Evolutionary conservation across 768 basidiomycete genomes (phyloP).

Genomic region (Auricularia auricula-judae): DNA sequence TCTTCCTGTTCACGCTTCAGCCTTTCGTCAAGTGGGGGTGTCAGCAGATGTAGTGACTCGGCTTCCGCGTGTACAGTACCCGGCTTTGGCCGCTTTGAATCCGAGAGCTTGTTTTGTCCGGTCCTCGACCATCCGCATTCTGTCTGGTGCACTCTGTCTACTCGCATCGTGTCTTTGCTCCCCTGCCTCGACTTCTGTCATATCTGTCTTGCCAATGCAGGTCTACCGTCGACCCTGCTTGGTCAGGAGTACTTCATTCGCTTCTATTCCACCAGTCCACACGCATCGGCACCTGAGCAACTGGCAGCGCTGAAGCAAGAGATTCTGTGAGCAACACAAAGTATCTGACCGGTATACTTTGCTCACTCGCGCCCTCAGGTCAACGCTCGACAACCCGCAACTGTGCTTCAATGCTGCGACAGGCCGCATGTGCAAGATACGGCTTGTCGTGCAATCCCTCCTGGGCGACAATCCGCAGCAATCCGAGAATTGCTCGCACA

Average conservation of each 20-base stretch:
- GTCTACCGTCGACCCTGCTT: conserved; percentile 1
- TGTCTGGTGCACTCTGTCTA: no score
- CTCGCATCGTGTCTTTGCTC: no score
- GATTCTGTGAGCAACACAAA: background rate
- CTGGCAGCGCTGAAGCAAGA: background rate
- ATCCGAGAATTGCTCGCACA: conserved; percentile 4
- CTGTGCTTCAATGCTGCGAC: conserved; percentile 6
- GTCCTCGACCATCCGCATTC: no score
- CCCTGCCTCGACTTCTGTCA: no score
- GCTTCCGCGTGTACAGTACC: no score
- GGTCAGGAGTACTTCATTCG: conserved; percentile 2
- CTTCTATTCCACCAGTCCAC: background rate
- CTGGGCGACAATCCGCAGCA: conserved; percentile 15
- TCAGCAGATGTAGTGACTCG: no score
- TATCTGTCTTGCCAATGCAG: conserved; percentile 4
- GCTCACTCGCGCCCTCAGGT: background rate
- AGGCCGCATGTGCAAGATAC: conserved; percentile 1
- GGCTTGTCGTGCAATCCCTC: conserved; percentile 3
- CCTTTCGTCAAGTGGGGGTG: no score
- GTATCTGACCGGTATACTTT: no score
- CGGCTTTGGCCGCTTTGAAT: no score
- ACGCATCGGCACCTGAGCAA: background rate
- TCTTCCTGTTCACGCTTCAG: no score
- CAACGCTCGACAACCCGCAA: conserved; percentile 5
- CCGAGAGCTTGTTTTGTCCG: no score